Conservation (phyloP, 176 grass and related monocot genomes). For the Musa itinerans region DNA sequence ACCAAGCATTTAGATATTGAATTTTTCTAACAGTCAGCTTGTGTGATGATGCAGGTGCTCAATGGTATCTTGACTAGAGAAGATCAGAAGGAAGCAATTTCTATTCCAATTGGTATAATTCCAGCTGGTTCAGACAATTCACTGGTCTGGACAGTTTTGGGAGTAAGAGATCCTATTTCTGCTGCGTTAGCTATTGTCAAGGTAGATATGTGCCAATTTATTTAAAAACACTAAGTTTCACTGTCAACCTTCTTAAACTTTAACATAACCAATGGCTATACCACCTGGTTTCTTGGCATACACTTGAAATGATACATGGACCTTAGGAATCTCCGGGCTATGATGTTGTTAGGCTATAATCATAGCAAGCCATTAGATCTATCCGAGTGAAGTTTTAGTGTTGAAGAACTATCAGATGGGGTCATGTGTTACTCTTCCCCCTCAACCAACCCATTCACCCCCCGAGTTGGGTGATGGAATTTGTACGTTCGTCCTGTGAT, state of each 20-base stretch:
- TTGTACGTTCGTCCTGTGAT: no score
- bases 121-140: constrained; percentile 93
- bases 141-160: constrained; percentile 77
- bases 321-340: no score
- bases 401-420: no score
- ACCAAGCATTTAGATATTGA: not conserved
- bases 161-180: constrained; percentile 70
- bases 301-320: no score
- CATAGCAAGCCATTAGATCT: no score
- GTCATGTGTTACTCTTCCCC: no score
- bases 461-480: no score
- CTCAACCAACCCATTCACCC: no score
- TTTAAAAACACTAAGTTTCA: not conserved
- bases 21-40: constrained; percentile 1
- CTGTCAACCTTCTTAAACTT: not conserved
- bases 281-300: not conserved
- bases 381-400: no score
- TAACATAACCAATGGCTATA: not conserved
- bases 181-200: constrained; percentile 53
- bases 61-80: constrained; percentile 81
- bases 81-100: constrained; percentile 40
- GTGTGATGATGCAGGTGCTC: constrained; percentile 40
- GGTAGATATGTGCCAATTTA: constrained; percentile 36
- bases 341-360: no score
- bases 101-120: constrained; percentile 73